Evolutionary conservation across 345 rosid genomes (phyloP).

Genomic region (Euphorbia pulcherrima): DNA sequence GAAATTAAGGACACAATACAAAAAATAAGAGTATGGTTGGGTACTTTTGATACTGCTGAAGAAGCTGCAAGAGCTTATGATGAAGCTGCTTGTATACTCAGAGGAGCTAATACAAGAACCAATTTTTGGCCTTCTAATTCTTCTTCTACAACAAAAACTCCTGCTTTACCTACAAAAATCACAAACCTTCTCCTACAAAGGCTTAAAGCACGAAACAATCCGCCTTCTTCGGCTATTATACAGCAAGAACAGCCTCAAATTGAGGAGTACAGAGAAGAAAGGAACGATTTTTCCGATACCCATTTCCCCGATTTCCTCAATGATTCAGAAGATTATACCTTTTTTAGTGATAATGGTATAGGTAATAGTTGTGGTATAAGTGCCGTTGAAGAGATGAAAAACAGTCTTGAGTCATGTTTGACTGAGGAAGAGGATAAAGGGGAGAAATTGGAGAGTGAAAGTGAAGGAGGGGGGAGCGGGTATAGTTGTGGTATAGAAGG

Average conservation of each 20-base stretch:
- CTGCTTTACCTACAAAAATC: conserved; percentile 50
- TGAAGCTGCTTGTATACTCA: conserved; percentile 55
- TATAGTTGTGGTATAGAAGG: conserved; percentile 8
- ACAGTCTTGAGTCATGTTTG: conserved; percentile 36
- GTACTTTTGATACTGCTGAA: conserved; percentile 52
- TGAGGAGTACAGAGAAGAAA: conserved; percentile 19
- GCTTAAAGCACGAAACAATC: conserved; percentile 40
- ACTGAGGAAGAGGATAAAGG: conserved; percentile 24
- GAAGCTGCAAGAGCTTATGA: conserved; percentile 63
- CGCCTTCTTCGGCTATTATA: neutral
- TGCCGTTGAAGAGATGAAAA: conserved; percentile 20
- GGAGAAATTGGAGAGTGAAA: conserved; percentile 7
- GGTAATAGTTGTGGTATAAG: neutral
- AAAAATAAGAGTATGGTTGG: conserved; percentile 53
- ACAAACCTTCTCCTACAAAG: conserved; percentile 56
- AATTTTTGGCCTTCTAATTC: conserved; percentile 54
- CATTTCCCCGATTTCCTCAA: conserved; percentile 43
- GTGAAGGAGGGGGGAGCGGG: conserved; percentile 23
- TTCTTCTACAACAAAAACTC: conserved; percentile 30
- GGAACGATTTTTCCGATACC: conserved; percentile 24
- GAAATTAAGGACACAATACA: conserved; percentile 59
- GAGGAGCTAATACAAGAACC: conserved; percentile 47
- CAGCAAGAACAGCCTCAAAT: conserved; percentile 10
- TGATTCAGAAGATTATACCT: conserved; percentile 30
- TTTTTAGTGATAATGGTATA: neutral